Evolutionary conservation across 495 filamentous ascomycete species (phyloP).

Genomic region (Aspergillus hancockii): DNA sequence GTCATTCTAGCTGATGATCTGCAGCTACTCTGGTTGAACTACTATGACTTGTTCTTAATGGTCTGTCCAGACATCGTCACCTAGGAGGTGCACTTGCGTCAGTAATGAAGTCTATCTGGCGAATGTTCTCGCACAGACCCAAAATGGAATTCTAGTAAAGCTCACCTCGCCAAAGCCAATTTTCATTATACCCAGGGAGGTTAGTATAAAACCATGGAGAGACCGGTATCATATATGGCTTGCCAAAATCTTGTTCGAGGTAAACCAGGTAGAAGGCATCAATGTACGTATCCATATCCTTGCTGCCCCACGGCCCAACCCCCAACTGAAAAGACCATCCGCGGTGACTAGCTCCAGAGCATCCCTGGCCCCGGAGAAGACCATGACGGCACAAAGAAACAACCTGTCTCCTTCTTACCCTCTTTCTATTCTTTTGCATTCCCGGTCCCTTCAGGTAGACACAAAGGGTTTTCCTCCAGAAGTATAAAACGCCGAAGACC

Average conservation of each 20-base stretch:
- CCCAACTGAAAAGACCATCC: slow-evolving; percentile 66
- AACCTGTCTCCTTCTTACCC: slow-evolving; percentile 47
- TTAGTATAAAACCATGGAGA: slow-evolving; percentile 73
- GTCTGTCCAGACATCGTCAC: slow-evolving; percentile 64
- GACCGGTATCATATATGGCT: slow-evolving; percentile 73
- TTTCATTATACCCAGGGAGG: slow-evolving; percentile 63
- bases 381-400: slow-evolving; percentile 65
- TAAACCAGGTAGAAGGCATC: slow-evolving; percentile 58
- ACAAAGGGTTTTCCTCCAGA: slow-evolving; percentile 58
- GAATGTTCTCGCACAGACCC: not conserved
- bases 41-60: slow-evolving; percentile 66
- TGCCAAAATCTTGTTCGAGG: slow-evolving; percentile 33
- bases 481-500: slow-evolving; percentile 48
- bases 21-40: slow-evolving; percentile 59
- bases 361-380: slow-evolving; percentile 52
- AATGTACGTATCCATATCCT: slow-evolving; percentile 47
- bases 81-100: not conserved
- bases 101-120: not conserved
- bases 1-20: slow-evolving; percentile 64
- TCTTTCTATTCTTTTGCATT: slow-evolving; percentile 53
- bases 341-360: slow-evolving; percentile 29
- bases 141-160: not conserved
- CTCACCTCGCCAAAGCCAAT: slow-evolving; percentile 63
- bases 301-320: slow-evolving; percentile 65
- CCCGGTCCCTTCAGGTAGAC: slow-evolving; percentile 64